These are phyloP conservation scores for Cytospora chrysosperma DNA, from an alignment of 2,329 filamentous ascomycete genomes.

Conservation along the genomic window DNA sequence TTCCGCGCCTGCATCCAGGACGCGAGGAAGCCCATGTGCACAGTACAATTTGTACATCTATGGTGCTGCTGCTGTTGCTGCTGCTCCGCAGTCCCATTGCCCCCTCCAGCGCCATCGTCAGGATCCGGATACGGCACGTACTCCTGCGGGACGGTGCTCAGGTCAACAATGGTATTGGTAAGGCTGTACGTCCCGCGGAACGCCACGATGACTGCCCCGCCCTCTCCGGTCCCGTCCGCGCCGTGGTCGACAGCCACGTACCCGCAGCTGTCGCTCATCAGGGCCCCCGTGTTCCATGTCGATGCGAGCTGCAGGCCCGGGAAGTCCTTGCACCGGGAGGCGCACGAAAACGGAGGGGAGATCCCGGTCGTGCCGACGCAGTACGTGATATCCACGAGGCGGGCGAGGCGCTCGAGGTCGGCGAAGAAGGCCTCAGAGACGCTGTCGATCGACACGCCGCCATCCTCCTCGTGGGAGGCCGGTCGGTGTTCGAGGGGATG, in stretches of 20 bases:
- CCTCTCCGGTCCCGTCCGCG: constrained; percentile 23
- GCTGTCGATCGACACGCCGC: constrained; percentile 8
- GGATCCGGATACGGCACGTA: constrained; percentile 82
- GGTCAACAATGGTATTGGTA: constrained; percentile 84
- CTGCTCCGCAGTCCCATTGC: not conserved
- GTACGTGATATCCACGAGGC: constrained; percentile 91
- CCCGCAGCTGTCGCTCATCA: constrained; percentile 58
- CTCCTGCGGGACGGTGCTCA: constrained; percentile 84
- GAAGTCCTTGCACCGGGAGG: constrained; percentile 83
- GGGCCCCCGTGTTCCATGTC: constrained; percentile 73
- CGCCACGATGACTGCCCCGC: constrained; percentile 68
- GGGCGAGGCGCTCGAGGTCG: constrained; percentile 82
- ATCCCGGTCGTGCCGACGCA: constrained; percentile 87
- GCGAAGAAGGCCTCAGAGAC: constrained; percentile 68
- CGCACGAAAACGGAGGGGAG: constrained; percentile 77
- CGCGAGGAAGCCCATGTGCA: constrained; percentile 84
- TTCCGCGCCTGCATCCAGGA: constrained; percentile 78
- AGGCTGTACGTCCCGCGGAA: constrained; percentile 95
- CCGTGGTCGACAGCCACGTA: constrained; percentile 86
- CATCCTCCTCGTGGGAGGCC: constrained; percentile 13
- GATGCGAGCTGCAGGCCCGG: constrained; percentile 73
- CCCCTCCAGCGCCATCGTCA: constrained; percentile 36
- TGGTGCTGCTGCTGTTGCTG: constrained; percentile 31
- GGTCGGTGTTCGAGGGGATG: constrained; percentile 4
- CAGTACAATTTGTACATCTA: constrained; percentile 81